Evolutionary conservation across 495 filamentous ascomycete genomes (phyloP), one percentile per base, ranked within the genome.

Genomic region (Pseudotulostoma volvatum): DNA sequence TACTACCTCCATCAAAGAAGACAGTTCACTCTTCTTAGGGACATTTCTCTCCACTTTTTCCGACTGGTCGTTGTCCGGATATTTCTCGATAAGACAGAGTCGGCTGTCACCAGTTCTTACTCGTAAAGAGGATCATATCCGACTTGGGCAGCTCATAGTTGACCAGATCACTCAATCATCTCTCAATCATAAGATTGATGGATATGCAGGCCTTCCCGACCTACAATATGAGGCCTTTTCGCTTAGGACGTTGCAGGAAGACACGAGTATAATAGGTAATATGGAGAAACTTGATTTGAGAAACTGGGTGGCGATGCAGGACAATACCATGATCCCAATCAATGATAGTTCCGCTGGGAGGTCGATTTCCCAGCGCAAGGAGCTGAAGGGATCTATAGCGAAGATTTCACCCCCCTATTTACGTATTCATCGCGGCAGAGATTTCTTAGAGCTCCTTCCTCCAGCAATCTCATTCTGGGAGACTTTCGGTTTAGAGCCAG

Each of bases 401-500:
- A 62, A 49, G 16, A 16, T 63, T 9, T 59, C 65, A 7, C 64
- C 73, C 3, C 84, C 84, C 2, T 79, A 86, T 51, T 51, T 94
- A 18, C 81, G 84, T 33, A 57, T 95, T 13, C 78, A 80, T 31
- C 74, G 87, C 1, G 75, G 77, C 9, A 81, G 85, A 33, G 73
- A 70, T 4, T 73, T 64, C 37, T 64, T 90, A 25, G 81, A 92
- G 25, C 63, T 93, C 21, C 63, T 93, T 30, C 83, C 88, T 7
- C 67, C 86, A 4, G 79, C 83, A 1, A 52, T 94, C 7, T 52
- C 69, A 0, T 99, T 96, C 48, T 96, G 92, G 92, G 86, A 96
- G 45, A 80, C 78, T 16, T 68, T 96, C 42, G 80, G 83, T 3
- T 68, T 99, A 17, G 76, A 73, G 14, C 90, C 92, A 14, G 70